A percentile compares a stretch with the other conserved stretches of the same genome.
Conservation (phyloP, 345 rosid species). For the Ceriops zippeliana region DNA sequence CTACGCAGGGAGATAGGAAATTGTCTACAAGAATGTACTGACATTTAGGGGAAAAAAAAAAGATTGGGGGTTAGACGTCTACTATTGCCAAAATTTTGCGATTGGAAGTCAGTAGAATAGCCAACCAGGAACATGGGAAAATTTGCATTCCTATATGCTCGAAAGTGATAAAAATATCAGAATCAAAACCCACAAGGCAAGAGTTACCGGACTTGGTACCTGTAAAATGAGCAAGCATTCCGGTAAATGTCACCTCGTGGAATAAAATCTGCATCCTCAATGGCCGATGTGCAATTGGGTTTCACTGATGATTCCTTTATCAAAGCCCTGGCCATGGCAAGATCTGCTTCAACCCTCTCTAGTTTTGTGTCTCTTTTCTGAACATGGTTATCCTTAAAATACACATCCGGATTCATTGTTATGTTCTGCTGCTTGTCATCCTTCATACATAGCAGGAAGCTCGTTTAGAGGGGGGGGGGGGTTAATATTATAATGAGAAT, state of each 20-base stretch:
- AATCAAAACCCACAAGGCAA: not conserved
- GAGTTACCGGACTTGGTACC: constrained; percentile 26
- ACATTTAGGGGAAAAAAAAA: too few relatives aligned
- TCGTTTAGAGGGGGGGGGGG: not conserved
- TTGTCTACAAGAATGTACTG: too few relatives aligned
- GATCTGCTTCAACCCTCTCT: constrained; percentile 36
- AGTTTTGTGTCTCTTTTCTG: constrained; percentile 24
- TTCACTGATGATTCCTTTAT: constrained; percentile 38
- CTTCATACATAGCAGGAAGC: not conserved
- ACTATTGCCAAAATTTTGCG: too few relatives aligned
- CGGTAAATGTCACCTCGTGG: constrained; percentile 48
- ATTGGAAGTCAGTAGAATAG: too few relatives aligned
- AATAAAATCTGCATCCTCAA: constrained; percentile 34
- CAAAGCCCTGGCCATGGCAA: constrained; percentile 47
- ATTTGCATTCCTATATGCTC: too few relatives aligned
- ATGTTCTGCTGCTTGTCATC: not conserved
- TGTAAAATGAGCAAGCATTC: constrained; percentile 47
- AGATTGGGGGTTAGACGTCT: too few relatives aligned
- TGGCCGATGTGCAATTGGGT: constrained; percentile 13
- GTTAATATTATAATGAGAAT: not conserved
- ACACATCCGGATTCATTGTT: not conserved
- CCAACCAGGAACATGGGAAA: too few relatives aligned
- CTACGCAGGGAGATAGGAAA: too few relatives aligned
- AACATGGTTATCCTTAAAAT: not conserved
- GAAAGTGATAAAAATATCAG: too few relatives aligned